A percentile compares a stretch with the other conserved stretches of the same genome.
Conservation (phyloP, 192 early-diverging fungal genomes). For the Backusella tarrabulga region DNA sequence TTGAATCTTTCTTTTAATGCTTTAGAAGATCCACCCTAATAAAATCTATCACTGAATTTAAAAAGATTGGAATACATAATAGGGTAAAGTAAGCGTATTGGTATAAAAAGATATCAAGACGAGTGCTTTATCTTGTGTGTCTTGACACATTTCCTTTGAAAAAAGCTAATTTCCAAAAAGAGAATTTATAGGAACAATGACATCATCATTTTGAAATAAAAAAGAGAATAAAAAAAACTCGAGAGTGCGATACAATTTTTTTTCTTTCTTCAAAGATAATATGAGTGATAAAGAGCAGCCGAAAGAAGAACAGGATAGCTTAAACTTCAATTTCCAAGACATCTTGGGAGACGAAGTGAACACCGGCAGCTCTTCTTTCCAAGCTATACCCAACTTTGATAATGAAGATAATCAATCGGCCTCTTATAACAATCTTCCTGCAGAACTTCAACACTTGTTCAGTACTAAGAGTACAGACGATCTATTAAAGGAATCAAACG, state of each 20-base stretch:
- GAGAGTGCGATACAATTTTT: not conserved
- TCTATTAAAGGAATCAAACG: slow-evolving; percentile 11
- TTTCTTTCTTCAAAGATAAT: not conserved
- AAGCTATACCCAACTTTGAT: slow-evolving; percentile 14
- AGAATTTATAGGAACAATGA: not conserved
- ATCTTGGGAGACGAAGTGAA: slow-evolving; percentile 11
- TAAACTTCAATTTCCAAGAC: slow-evolving; percentile 22
- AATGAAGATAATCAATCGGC: slow-evolving; percentile 11
- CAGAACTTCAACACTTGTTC: slow-evolving; percentile 24
- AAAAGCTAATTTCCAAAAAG: not conserved
- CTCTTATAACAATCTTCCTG: slow-evolving; percentile 18
- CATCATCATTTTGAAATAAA: not conserved
- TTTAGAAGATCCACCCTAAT: too few species aligned
- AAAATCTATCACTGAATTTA: too few species aligned
- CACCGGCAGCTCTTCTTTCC: slow-evolving; percentile 5
- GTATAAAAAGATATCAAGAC: not conserved
- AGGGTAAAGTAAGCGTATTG: too few species aligned
- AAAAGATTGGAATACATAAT: too few species aligned
- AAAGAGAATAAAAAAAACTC: not conserved
- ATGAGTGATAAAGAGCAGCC: slow-evolving; percentile 4
- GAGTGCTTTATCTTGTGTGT: not conserved
- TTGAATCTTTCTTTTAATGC: too few species aligned
- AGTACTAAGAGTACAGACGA: slow-evolving; percentile 13
- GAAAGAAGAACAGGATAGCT: slow-evolving; percentile 11
- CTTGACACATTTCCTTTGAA: not conserved